Evolutionary conservation across 495 filamentous ascomycete species (phyloP), one percentile per base, ranked within the genome.

Genomic region (Pseudevernia furfuracea): DNA sequence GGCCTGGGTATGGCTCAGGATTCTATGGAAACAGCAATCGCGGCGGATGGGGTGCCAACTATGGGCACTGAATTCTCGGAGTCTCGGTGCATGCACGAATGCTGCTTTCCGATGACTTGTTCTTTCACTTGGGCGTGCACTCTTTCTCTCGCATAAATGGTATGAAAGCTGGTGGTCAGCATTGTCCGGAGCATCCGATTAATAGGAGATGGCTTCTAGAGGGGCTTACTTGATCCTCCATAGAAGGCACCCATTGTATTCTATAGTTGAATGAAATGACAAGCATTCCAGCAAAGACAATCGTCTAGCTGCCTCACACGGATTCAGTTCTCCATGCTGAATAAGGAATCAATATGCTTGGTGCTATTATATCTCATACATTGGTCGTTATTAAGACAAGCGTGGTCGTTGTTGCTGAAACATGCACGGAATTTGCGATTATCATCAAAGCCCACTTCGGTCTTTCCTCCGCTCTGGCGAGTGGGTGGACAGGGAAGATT

Each of bases 21-120:
- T 80, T 82, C 57, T 80, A 79, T 59, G 81, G 81, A 53, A 73
- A 71, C 41, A 79, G 75, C 63, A 77, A 69, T 67, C 78, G 77
- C 48, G 76, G 80, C 60, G 82, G 82, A 60, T 91, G 87, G 85
- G 87, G 85, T 68, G 85, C 82, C 72, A 90, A 90, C 77, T 90
- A 91, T 72, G 73, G 74, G 69, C 71, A 72, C 61, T 73, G 57
- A 71, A 21, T 15, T 58, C 28, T 36, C 32, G 36, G 15, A 57
- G 9, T 41, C 14, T 32, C 41, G 32, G 10, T 36, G 53, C 41
- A 63, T 58, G 52, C 49, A 58, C 21, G 19, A 12, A 43, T 15
- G 61, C 56, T 30, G 19, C 38, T 15, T 53, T 36, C 37, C 15
- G 10, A 52, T 36, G 41, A 44, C 4, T 17, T 44, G 41, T 37